Base-by-base conservation (phyloP, 2,329 filamentous ascomycete species). In the Sarocladium kiliense region DNA sequence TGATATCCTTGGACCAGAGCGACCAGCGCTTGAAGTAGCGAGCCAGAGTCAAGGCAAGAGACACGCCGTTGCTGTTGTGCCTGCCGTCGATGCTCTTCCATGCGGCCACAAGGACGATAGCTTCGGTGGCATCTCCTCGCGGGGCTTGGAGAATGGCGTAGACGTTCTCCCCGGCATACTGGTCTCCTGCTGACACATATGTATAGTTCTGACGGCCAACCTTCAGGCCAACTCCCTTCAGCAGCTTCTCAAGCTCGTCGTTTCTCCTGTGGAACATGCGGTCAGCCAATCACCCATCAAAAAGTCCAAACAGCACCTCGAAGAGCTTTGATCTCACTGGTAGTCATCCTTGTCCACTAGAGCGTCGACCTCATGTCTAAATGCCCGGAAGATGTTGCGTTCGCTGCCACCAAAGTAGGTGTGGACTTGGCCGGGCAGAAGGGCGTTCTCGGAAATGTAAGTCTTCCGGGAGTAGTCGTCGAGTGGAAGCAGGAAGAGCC, bases 1-100 rank as follows among this genome's bases (percentile, higher is more conserved):
- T 93, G 62, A 99, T 96, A 69, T 99, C 94, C 72, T 99, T 99
- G 57, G 92, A 97, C 94, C 94, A 99, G 26, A 99, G 79, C 54
- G 91, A 97, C 94, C 94, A 99, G 62, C 89, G 84, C 72, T 95
- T 96, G 75, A 99, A 97, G 72, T 99, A 99, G 61, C 94, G 84
- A 26, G 91, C 89, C 62, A 99, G 73, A 0, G 93, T 92, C 64
- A 99, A 74, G 2, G 91, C 86, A 30, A 99, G 79, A 7, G 91
- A 87, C 5, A 99, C 86, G 18, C 93, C 94, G 58, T 92, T 94
- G 60, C 86, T 80, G 72, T 99, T 99, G 62, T 92, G 73, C 62
- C 87, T 80, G 25, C 82, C 85, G 55, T 90, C 82, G 62, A 89
- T 86, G 62, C 92, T 97, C 66, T 79, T 85, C 91, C 92, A 96